Evolutionary conservation across 202 grass and related monocot species (phyloP).

Genomic region (Musa balbisiana): DNA sequence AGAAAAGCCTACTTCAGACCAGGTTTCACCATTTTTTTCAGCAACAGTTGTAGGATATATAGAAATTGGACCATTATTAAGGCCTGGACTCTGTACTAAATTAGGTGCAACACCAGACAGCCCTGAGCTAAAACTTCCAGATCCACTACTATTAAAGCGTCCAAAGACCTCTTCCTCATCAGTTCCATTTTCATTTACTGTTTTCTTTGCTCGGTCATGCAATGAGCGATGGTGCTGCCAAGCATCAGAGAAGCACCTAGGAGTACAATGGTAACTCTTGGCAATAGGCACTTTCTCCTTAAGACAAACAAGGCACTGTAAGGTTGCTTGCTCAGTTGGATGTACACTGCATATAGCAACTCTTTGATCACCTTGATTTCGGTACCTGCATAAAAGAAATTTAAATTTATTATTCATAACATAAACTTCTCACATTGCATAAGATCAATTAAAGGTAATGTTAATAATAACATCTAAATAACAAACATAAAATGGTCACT

Average conservation of each 20-base stretch:
- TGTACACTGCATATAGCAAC: conserved; percentile 76
- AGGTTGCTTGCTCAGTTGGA: conserved; percentile 80
- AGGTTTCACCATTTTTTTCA: conserved; percentile 76
- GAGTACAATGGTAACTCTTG: conserved; percentile 92
- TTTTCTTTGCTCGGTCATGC: conserved; percentile 75
- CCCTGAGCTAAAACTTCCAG: conserved; percentile 38
- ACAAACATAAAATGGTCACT: too few relatives aligned
- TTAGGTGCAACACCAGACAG: conserved; percentile 51
- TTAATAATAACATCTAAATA: too few relatives aligned
- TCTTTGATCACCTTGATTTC: conserved; percentile 85
- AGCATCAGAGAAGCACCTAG: conserved; percentile 87
- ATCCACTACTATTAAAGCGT: conserved; percentile 50
- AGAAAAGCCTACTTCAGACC: conserved; percentile 70
- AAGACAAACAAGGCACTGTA: conserved; percentile 88
- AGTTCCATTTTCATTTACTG: conserved; percentile 68
- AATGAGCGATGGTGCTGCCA: conserved; percentile 94
- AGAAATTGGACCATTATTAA: conserved; percentile 53
- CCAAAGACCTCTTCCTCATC: conserved; percentile 97
- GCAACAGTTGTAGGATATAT: conserved; percentile 49
- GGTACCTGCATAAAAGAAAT: conserved; percentile 45
- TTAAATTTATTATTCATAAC: too few relatives aligned
- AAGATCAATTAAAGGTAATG: too few relatives aligned
- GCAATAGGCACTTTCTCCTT: conserved; percentile 93
- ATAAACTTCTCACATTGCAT: too few relatives aligned
- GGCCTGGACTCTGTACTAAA: conserved; percentile 53